Evolutionary conservation across 1,284 basidiomycete genomes (phyloP).

Genomic region (Cryptococcus wingfieldii): DNA sequence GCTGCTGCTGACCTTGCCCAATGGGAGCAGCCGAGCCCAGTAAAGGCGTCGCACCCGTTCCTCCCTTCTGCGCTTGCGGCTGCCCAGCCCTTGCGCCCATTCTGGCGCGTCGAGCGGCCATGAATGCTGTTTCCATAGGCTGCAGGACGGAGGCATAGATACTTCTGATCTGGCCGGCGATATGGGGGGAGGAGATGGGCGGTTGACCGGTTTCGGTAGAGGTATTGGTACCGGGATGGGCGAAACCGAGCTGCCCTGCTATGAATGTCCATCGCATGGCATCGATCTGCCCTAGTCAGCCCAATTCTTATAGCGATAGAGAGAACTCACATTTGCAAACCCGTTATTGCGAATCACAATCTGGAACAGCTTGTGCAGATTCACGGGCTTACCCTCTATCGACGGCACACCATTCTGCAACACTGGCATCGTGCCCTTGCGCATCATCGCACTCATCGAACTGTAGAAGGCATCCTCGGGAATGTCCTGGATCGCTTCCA

Average conservation of each 20-base stretch:
- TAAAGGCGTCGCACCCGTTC: neutral
- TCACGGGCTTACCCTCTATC: constrained; percentile 25
- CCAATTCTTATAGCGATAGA: neutral
- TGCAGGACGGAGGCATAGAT: constrained; percentile 22
- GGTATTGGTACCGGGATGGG: constrained; percentile 6
- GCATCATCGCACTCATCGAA: constrained; percentile 6
- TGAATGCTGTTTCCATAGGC: constrained; percentile 23
- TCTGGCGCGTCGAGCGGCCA: constrained; percentile 4
- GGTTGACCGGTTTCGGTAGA: constrained; percentile 17
- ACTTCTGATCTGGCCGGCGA: constrained; percentile 26
- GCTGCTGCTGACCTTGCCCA: constrained; percentile 2
- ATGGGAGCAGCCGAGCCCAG: neutral
- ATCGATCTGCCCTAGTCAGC: constrained; percentile 10
- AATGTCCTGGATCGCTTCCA: constrained; percentile 16
- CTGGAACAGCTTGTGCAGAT: constrained; percentile 29
- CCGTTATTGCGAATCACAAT: constrained; percentile 36
- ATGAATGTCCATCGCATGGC: constrained; percentile 24
- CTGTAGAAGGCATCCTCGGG: constrained; percentile 15
- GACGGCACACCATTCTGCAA: constrained; percentile 9
- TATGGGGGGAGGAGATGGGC: constrained; percentile 16
- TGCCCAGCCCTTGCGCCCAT: neutral
- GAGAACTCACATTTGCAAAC: constrained; percentile 25
- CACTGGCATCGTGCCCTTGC: neutral
- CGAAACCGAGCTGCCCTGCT: constrained; percentile 33
- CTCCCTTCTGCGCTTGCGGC: constrained; percentile 2